These are phyloP conservation scores for Trifolium subterraneum DNA, from an alignment of 306 rosid genomes.

Conservation along the genomic window DNA sequence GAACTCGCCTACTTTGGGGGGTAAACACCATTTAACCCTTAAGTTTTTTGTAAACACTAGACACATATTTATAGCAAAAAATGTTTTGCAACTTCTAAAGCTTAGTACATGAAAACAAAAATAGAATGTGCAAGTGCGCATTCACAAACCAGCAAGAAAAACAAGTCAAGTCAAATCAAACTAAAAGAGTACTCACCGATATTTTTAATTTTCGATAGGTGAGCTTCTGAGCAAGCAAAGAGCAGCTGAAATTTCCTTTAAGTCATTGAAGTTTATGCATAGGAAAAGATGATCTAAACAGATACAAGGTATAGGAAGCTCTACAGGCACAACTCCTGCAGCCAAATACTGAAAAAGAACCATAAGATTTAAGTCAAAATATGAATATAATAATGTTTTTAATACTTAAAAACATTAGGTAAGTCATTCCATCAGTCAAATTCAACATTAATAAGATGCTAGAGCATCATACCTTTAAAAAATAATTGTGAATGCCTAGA, in stretches of 20 bases:
- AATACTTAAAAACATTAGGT: neutral
- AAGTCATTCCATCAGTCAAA: neutral
- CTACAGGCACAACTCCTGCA: conserved; percentile 45
- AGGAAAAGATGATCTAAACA: conserved; percentile 55
- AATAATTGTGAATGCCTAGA: too few species aligned
- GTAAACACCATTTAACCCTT: too few species aligned
- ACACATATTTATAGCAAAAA: neutral
- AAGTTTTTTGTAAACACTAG: neutral
- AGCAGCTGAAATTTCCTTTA: conserved; percentile 58
- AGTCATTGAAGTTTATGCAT: conserved; percentile 53
- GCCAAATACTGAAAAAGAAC: conserved; percentile 57
- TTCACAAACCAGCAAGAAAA: too few species aligned
- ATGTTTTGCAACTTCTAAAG: conserved; percentile 1
- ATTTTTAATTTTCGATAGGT: conserved; percentile 61
- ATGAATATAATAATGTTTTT: neutral
- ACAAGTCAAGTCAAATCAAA: too few species aligned
- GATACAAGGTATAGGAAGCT: conserved; percentile 48
- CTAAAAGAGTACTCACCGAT: conserved; percentile 50
- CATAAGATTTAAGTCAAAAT: conserved; percentile 2
- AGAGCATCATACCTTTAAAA: too few species aligned
- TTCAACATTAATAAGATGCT: neutral
- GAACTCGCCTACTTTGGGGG: too few species aligned
- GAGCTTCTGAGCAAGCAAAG: conserved; percentile 58
- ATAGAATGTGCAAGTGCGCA: too few species aligned
- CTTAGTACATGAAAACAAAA: neutral